A percentile compares a stretch with the other conserved stretches of the same genome.
Conservation (phyloP, 2,329 filamentous ascomycete species). For the Biscogniauxia mediterranea region DNA sequence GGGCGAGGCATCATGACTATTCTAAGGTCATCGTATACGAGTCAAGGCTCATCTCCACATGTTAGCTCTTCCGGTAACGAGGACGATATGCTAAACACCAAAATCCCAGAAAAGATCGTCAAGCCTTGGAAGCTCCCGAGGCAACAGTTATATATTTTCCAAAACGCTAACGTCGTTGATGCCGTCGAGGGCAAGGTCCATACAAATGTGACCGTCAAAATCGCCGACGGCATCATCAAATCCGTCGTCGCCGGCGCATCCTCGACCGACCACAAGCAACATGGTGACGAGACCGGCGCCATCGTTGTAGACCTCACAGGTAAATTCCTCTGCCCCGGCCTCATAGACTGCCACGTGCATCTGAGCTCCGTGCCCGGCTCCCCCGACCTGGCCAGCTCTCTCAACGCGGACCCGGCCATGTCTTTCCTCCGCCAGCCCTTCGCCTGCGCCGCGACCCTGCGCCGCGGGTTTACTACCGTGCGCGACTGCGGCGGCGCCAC, state of each 20-base stretch:
- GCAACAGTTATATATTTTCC: slow-evolving; percentile 36
- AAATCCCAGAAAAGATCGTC: slow-evolving; percentile 22
- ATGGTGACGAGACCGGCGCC: slow-evolving; percentile 18
- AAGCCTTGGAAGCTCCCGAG: slow-evolving; percentile 37
- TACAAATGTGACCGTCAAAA: slow-evolving; percentile 31
- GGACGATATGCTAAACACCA: too few species aligned
- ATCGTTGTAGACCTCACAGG: slow-evolving; percentile 40
- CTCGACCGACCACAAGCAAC: not conserved
- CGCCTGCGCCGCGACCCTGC: slow-evolving; percentile 48
- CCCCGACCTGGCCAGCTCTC: slow-evolving; percentile 34
- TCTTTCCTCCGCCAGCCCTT: slow-evolving; percentile 47
- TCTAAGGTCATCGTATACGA: too few species aligned
- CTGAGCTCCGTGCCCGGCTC: slow-evolving; percentile 44
- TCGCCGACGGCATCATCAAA: slow-evolving; percentile 36
- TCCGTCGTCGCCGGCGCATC: slow-evolving; percentile 13
- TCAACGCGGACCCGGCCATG: slow-evolving; percentile 35
- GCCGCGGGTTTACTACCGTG: slow-evolving; percentile 56
- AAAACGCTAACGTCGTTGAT: slow-evolving; percentile 45
- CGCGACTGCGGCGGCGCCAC: slow-evolving; percentile 58
- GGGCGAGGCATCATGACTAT: too few species aligned
- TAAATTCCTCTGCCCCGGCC: slow-evolving; percentile 47
- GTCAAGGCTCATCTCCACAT: too few species aligned
- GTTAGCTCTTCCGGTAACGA: too few species aligned
- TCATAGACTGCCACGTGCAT: slow-evolving; percentile 53
- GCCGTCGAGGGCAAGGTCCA: slow-evolving; percentile 33